These are phyloP conservation scores for Pythium sukuiense DNA, from an alignment of 352 stramenopile genomes.

Conservation along the genomic window DNA sequence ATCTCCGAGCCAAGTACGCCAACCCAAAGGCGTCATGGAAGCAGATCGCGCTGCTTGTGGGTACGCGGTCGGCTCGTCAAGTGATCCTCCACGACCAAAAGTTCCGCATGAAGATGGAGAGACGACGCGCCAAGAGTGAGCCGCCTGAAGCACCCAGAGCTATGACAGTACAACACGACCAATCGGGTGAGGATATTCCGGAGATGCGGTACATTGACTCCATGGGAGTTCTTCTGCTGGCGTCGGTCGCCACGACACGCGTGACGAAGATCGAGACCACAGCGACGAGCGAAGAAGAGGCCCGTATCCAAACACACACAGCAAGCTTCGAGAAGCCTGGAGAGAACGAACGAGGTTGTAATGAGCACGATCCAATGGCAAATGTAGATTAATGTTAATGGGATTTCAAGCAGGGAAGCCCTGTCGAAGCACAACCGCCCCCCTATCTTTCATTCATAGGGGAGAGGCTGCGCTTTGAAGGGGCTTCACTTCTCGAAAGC, in stretches of 20 bases:
- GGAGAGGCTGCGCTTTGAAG: too few species aligned
- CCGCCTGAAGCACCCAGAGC: neutral
- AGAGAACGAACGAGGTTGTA: too few species aligned
- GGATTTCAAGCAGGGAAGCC: too few species aligned
- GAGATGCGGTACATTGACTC: slow-evolving; percentile 16
- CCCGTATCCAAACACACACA: too few species aligned
- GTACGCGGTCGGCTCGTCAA: slow-evolving; percentile 19
- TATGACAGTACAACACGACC: neutral
- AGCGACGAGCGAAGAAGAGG: too few species aligned
- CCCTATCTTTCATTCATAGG: too few species aligned
- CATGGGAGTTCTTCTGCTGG: slow-evolving; percentile 19
- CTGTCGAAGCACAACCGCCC: too few species aligned
- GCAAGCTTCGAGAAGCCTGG: too few species aligned
- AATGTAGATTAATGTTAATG: too few species aligned
- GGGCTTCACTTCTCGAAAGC: too few species aligned
- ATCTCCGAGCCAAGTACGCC: slow-evolving; percentile 21
- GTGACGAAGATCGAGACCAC: neutral
- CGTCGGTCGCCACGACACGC: slow-evolving; percentile 11
- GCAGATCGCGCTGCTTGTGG: slow-evolving; percentile 23
- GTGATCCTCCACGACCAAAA: slow-evolving; percentile 29
- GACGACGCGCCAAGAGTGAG: slow-evolving; percentile 9
- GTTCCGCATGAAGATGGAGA: slow-evolving; percentile 27
- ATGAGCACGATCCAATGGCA: too few species aligned
- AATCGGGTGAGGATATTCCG: too few species aligned
- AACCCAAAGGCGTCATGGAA: slow-evolving; percentile 27